Base-by-base conservation (phyloP, 1,284 basidiomycete species). In the Chalciporus piperatoides region DNA sequence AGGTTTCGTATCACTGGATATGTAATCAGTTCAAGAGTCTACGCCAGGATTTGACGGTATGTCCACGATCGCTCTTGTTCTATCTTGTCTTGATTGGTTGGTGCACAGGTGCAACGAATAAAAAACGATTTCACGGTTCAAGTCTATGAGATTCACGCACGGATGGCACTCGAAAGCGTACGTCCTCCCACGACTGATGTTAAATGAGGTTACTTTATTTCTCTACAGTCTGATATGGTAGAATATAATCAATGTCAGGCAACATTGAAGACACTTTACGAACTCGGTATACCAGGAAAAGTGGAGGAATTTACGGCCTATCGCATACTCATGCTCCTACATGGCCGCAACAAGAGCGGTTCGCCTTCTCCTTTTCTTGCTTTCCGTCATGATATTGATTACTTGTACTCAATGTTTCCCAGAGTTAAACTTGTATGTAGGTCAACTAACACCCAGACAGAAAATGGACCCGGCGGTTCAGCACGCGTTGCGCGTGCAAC, bases 171-270 rank as follows among this genome's bases (percentile, higher is more conserved):
- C 23, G 93, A 97, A 77, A 90, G 86, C 60, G 92, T 93, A 68
- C 55, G 87, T 69, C 33, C 25, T 51, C 41, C 37, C 48, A 30
- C 35, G 21, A 46, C 46, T 47, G 42, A 32, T 38, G 25, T 37
- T 48, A 45, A 36, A 53, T 44, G 25, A 54, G 51, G 32, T 61
- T 32, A 30, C 49, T 59, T 41, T 54, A 46, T 47, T 12, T 46
- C 54, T 54, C 44, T 19, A 39, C 66, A 97, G 93, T 84, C 81
- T 64, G 97, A 99, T 67, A 88, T 99, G 77, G 94, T 97, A 61
- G 97, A 99, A 80, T 99, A 97, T 68, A 99, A 98, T 68, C 91
- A 96, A 70, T 99, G 97, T 71, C 94, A 97, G 70, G 89, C 89
- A 33, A 90, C 92, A 65, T 74, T 99, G 43, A 88, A 90, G 61